These are phyloP conservation scores for Lophium mytilinum DNA, from an alignment of 495 filamentous ascomycete species.

Conservation along the genomic window DNA sequence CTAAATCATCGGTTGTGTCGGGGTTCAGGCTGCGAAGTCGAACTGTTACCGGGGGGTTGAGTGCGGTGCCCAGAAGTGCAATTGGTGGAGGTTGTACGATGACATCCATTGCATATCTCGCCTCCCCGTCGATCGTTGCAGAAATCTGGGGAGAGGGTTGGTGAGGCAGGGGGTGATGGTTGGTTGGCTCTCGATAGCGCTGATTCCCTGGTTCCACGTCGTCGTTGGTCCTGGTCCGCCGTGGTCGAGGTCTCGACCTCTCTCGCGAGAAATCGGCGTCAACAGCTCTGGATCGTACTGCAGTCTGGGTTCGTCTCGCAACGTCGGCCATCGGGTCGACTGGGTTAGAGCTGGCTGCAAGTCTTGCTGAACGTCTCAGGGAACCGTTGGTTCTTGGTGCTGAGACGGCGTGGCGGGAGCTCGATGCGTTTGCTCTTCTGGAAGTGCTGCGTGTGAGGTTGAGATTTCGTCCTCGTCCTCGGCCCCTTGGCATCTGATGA, in stretches of 20 bases:
- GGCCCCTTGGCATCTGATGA: constrained; percentile 27
- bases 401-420: constrained; percentile 8
- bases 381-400: constrained; percentile 6
- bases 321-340: constrained; percentile 22
- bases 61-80: constrained; percentile 7
- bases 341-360: constrained; percentile 7
- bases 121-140: not conserved
- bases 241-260: constrained; percentile 9
- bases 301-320: constrained; percentile 17
- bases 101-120: constrained; percentile 22
- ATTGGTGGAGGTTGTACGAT: constrained; percentile 18
- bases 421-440: constrained; percentile 14
- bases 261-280: not conserved
- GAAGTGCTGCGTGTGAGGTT: constrained; percentile 17
- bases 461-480: constrained; percentile 21
- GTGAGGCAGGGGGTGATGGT: not conserved
- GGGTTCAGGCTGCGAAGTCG: constrained; percentile 12
- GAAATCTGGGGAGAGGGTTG: not conserved
- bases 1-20: constrained; percentile 9
- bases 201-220: not conserved
- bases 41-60: constrained; percentile 12
- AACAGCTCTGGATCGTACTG: constrained; percentile 15
- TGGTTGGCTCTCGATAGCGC: not conserved
- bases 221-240: constrained; percentile 1
- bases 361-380: constrained; percentile 19